These are phyloP conservation scores for Sarocladium oryzae DNA, from an alignment of 2,329 filamentous ascomycete genomes.

Conservation along the genomic window DNA sequence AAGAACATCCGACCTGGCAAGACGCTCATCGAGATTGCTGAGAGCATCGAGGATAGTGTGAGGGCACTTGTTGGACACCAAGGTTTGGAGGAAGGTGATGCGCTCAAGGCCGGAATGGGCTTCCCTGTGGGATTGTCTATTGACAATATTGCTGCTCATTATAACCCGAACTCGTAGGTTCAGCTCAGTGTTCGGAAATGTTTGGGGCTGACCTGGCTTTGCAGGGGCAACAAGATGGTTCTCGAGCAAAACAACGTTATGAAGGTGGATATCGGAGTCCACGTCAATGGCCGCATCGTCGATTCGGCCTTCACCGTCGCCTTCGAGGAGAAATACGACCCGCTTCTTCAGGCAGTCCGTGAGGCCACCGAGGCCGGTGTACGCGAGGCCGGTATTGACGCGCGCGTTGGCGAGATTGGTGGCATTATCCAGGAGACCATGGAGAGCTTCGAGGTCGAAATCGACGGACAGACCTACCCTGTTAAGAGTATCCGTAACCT, in stretches of 20 bases:
- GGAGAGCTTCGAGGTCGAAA: conserved; percentile 87
- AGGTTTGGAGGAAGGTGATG: conserved; percentile 72
- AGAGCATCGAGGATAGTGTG: conserved; percentile 81
- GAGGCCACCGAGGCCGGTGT: conserved; percentile 81
- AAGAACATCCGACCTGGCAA: conserved; percentile 76
- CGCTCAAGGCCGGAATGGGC: conserved; percentile 72
- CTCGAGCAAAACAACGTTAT: conserved; percentile 69
- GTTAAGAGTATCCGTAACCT: conserved; percentile 83
- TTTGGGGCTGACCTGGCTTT: not conserved
- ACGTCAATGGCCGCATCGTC: conserved; percentile 73
- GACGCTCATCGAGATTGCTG: conserved; percentile 72
- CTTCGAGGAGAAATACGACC: conserved; percentile 69
- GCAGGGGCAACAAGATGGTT: conserved; percentile 64
- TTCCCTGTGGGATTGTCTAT: conserved; percentile 81
- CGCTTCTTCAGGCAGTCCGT: conserved; percentile 65
- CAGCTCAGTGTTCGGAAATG: not conserved
- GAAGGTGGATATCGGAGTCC: conserved; percentile 78
- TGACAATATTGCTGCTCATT: conserved; percentile 82
- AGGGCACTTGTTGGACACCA: conserved; percentile 69
- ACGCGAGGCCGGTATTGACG: conserved; percentile 80
- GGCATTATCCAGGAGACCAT: conserved; percentile 81
- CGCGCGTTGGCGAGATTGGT: conserved; percentile 79
- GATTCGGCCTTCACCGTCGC: conserved; percentile 76
- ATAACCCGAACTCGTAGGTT: conserved; percentile 66
- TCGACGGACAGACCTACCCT: conserved; percentile 70